Conservation (phyloP, 177 flowering plant species). For the Vitis hybrid region DNA sequence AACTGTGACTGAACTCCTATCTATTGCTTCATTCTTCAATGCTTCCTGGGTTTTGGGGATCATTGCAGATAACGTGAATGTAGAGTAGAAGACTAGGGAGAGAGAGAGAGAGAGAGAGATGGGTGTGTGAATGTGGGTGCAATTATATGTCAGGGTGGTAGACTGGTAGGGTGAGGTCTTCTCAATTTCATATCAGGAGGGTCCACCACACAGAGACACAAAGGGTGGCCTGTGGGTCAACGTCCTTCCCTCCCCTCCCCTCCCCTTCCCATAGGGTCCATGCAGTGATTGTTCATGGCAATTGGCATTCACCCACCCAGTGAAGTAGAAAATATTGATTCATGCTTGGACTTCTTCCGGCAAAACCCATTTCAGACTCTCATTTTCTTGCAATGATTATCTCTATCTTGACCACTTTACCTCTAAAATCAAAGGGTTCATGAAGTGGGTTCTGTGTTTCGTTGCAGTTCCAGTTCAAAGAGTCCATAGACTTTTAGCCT, state of each 20-base stretch:
- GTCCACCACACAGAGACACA: conserved; percentile 21
- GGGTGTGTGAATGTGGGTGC: conserved; percentile 4
- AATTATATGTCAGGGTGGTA: conserved; percentile 16
- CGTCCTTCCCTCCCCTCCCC: not conserved
- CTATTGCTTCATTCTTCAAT: conserved; percentile 20
- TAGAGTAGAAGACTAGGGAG: not conserved
- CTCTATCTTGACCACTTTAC: too few species aligned
- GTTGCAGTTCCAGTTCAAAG: too few species aligned
- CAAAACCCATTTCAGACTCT: too few species aligned
- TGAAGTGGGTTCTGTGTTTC: too few species aligned
- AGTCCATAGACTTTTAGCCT: too few species aligned
- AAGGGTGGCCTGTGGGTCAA: conserved; percentile 22
- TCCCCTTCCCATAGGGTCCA: too few species aligned
- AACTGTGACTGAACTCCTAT: conserved; percentile 11
- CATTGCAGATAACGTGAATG: not conserved
- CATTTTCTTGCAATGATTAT: too few species aligned
- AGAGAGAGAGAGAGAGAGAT: not conserved
- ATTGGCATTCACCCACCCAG: too few species aligned
- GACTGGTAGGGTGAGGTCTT: conserved; percentile 14
- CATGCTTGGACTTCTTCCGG: not conserved
- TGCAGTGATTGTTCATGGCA: too few species aligned
- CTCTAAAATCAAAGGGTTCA: too few species aligned
- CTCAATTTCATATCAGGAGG: conserved; percentile 19
- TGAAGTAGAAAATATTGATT: too few species aligned
- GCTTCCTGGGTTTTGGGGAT: conserved; percentile 32